Evolutionary conservation across 148 eudicot species (phyloP).

Genomic region (Pharnaceum exiguum): DNA sequence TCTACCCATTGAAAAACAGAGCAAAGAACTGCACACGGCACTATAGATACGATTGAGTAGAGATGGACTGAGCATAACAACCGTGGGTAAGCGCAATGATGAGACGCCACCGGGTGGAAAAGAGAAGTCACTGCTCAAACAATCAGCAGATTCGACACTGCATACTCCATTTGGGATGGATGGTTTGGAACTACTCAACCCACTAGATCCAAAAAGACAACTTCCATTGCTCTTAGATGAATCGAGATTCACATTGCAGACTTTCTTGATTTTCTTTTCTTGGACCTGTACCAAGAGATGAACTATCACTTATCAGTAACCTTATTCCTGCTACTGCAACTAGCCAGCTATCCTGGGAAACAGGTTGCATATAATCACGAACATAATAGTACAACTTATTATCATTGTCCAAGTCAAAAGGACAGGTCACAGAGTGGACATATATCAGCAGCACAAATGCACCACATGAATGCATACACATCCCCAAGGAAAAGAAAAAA

Average conservation of each 20-base stretch:
- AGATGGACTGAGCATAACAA: slow-evolving; percentile 28
- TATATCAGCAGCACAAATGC: too few relatives aligned
- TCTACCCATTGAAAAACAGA: too few relatives aligned
- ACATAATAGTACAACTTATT: too few relatives aligned
- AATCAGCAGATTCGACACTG: slow-evolving; percentile 29
- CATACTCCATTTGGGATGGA: slow-evolving; percentile 50
- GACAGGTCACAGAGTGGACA: too few relatives aligned
- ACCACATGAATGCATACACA: too few relatives aligned
- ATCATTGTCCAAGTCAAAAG: too few relatives aligned
- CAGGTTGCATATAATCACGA: too few relatives aligned
- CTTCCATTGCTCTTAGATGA: slow-evolving; percentile 54
- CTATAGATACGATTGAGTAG: neutral
- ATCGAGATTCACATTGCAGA: slow-evolving; percentile 50
- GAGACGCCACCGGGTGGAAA: slow-evolving; percentile 63
- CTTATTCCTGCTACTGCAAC: neutral
- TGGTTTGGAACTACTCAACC: slow-evolving; percentile 33
- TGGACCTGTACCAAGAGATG: slow-evolving; percentile 46
- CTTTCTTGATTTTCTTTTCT: slow-evolving; percentile 82
- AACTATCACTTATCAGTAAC: neutral
- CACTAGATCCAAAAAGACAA: slow-evolving; percentile 40
- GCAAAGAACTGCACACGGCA: too few relatives aligned
- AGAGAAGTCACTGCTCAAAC: slow-evolving; percentile 40
- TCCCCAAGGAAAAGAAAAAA: too few relatives aligned
- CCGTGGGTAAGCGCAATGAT: slow-evolving; percentile 67
- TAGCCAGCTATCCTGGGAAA: neutral